Evolutionary conservation across 2,329 filamentous ascomycete genomes (phyloP).

Genomic region (Aspergillus viridinutans): DNA sequence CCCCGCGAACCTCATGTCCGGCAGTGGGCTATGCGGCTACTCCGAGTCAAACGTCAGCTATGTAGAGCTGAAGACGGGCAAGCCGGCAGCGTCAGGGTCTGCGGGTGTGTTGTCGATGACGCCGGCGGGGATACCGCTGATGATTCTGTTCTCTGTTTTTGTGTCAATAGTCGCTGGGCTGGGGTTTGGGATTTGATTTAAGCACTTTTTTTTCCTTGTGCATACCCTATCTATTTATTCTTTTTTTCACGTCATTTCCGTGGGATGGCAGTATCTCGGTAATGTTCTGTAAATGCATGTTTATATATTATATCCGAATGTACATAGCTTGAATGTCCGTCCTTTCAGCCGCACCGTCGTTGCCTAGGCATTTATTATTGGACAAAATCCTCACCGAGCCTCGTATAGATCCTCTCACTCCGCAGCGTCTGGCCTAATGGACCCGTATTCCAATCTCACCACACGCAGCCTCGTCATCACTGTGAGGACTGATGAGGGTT

Average conservation of each 20-base stretch:
- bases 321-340: too few relatives aligned
- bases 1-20: constrained; percentile 19
- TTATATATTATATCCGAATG: neutral
- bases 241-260: neutral
- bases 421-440: too few relatives aligned
- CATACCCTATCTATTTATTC: neutral
- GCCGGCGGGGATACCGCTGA: neutral
- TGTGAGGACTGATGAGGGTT: too few relatives aligned
- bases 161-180: neutral
- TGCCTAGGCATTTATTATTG: neutral
- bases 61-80: constrained; percentile 1
- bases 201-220: neutral
- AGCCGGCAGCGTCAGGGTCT: neutral
- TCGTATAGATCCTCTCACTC: neutral
- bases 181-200: neutral
- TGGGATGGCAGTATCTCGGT: neutral
- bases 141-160: neutral
- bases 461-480: too few relatives aligned
- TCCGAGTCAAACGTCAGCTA: neutral
- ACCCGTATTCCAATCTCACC: too few relatives aligned
- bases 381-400: neutral
- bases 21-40: constrained; percentile 24
- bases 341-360: neutral
- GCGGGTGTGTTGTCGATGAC: neutral
- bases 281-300: neutral